A percentile compares a stretch with the other conserved stretches of the same genome.
These are phyloP conservation scores for Aspergillus oerlinghausenensis DNA, from an alignment of 2,329 filamentous ascomycete genomes.

Conservation along the genomic window DNA sequence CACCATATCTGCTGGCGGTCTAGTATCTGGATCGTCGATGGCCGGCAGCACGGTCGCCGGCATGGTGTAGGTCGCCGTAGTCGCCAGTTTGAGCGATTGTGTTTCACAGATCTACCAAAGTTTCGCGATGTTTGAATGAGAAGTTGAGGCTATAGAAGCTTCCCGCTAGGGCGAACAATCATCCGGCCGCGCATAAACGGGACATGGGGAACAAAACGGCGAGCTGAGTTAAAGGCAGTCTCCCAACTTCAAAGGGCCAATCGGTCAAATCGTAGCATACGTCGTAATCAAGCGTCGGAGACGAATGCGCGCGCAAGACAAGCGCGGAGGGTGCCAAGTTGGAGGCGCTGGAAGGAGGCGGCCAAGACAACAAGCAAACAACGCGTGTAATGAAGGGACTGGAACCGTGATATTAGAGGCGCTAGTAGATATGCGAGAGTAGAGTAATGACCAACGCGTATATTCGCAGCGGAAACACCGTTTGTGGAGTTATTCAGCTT, in stretches of 20 bases:
- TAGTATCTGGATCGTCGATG: conserved; percentile 31
- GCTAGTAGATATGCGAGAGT: conserved; percentile 7
- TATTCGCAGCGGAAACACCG: conserved; percentile 16
- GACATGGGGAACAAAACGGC: conserved; percentile 22
- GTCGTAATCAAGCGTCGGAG: neutral
- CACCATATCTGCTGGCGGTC: conserved; percentile 28
- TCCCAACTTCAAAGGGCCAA: conserved; percentile 4
- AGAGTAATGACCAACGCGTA: conserved; percentile 21
- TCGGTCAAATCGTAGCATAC: neutral
- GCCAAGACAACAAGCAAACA: conserved; percentile 16
- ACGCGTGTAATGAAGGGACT: conserved; percentile 22
- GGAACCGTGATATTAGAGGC: conserved; percentile 9
- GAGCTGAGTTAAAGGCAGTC: conserved; percentile 10
- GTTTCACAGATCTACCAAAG: conserved; percentile 11
- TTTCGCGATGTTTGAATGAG: conserved; percentile 9
- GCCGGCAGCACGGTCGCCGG: conserved; percentile 39
- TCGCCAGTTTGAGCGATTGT: conserved; percentile 32
- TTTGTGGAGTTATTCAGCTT: conserved; percentile 22
- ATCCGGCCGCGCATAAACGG: conserved; percentile 21
- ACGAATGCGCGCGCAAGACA: conserved; percentile 9
- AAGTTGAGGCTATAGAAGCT: conserved; percentile 24
- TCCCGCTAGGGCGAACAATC: conserved; percentile 23
- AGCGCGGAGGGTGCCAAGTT: conserved; percentile 8
- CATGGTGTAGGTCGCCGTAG: conserved; percentile 36
- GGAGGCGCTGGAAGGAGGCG: neutral